Base-by-base conservation (phyloP, 257 asterid genomes). In the Solanum sejunctum region DNA sequence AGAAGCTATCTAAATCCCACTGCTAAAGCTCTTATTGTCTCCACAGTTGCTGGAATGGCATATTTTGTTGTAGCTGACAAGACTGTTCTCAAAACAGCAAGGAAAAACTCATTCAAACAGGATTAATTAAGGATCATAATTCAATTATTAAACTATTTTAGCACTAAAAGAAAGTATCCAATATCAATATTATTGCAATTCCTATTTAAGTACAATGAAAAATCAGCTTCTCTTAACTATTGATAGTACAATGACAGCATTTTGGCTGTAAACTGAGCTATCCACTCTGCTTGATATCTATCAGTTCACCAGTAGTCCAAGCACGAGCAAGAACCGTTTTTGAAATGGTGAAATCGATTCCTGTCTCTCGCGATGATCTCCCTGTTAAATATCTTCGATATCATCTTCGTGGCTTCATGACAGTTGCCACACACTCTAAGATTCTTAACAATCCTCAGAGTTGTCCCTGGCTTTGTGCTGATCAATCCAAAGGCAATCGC, bases 1-100 rank as follows among this genome's bases (percentile, higher is more conserved):
- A 92, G 92, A 85, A 94, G 97, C 21, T 57, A 92, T 88, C 94
- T 95, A 39, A 95, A 95, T 54, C 99, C 98, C 52, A 91, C 98
- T n/a, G 98, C 99, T 26, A 97, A 95, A 85, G 99, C 99, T 72
- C 95, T 95, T 61, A 94, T 94, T 0, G 83, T 95, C 83, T 93
- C 99, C 79, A 95, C 97, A 36, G 84, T 57, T 23, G 99, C 93
- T 32, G 99, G 99, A 81, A 92, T 94, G 98, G 93, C 98, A 10
- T 95, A 94, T 55, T 95, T 95, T 91, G 90, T 95, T 15, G 99
- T 95, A 66, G 98, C 98, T 15, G 99, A 95, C 93, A 95, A 94
- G 93, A 94, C 98, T 26, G 85, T 94, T 55, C 92, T 94, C 60
- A 95, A 95, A 6, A 91, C 92, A 0, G 96, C 99, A 3, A 90